A percentile compares a stretch with the other conserved stretches of the same genome.
Conservation (phyloP, 768 basidiomycete species). For the Rhodocollybia butyracea region DNA sequence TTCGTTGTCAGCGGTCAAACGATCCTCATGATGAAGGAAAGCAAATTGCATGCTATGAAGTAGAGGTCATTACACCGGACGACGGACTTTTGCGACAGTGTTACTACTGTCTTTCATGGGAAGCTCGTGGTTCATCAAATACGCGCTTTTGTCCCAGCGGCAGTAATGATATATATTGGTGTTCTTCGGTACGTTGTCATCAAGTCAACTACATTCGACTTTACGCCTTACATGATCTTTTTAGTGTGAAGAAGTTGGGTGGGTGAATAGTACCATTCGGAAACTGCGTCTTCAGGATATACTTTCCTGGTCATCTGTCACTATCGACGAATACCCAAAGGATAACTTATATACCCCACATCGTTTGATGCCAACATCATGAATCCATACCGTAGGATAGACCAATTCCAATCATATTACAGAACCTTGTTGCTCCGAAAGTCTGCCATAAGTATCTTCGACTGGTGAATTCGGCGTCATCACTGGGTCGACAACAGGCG, state of each 20-base stretch:
- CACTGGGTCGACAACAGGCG: too few relatives aligned
- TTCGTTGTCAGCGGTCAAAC: constrained; percentile 1
- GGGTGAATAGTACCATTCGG: background rate
- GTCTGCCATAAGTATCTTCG: too few relatives aligned
- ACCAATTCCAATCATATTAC: too few relatives aligned
- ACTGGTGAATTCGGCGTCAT: too few relatives aligned
- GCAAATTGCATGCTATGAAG: constrained; percentile 5
- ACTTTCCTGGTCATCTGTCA: constrained; percentile 5
- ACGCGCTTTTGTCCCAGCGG: background rate
- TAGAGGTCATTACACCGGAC: background rate
- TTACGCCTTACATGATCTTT: background rate
- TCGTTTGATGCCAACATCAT: background rate
- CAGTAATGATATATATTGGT: constrained; percentile 1
- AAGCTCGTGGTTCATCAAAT: background rate
- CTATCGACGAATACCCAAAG: background rate
- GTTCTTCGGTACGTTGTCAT: background rate
- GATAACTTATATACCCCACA: constrained; percentile 1
- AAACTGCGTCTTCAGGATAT: constrained; percentile 3
- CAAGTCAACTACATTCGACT: background rate
- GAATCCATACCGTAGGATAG: too few relatives aligned
- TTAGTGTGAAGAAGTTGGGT: background rate
- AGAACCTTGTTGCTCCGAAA: too few relatives aligned
- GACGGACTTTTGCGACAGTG: constrained; percentile 3
- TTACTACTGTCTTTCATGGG: constrained; percentile 7
- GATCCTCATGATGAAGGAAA: constrained; percentile 7